Percentiles rank a stretch among this genome's conserved stretches.
phyloP scores from a whole-genome alignment of 2,329 filamentous ascomycete genomes.

The Cladosporium sp. region DNA sequence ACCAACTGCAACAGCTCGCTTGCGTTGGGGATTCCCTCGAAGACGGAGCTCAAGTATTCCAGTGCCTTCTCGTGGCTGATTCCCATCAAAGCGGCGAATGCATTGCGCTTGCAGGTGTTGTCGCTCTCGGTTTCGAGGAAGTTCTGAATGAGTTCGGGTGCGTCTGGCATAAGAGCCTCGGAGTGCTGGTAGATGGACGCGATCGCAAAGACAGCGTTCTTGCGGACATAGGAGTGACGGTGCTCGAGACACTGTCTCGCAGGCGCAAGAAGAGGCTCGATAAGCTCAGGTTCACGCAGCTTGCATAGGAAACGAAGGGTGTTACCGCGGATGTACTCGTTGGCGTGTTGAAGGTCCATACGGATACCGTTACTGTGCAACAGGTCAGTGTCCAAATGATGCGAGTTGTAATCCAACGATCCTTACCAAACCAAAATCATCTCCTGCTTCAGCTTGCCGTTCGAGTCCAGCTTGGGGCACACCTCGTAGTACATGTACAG shows the following conservation, averaged over 20 bases:
- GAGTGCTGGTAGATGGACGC: conserved; percentile 90
- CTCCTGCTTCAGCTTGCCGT: conserved; percentile 96
- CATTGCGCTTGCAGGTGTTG: conserved; percentile 95
- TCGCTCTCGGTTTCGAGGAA: conserved; percentile 93
- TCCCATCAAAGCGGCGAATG: conserved; percentile 84
- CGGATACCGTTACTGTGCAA: conserved; percentile 84
- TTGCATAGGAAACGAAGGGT: conserved; percentile 98
- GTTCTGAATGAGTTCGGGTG: conserved; percentile 82
- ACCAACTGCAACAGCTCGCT: conserved; percentile 92
- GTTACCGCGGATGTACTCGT: conserved; percentile 97
- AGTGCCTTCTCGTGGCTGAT: conserved; percentile 94
- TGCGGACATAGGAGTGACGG: conserved; percentile 94
- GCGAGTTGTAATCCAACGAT: conserved; percentile 22
- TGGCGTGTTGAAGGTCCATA: conserved; percentile 94
- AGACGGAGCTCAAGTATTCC: conserved; percentile 81
- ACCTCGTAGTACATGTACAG: conserved; percentile 99
- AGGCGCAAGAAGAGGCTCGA: conserved; percentile 91
- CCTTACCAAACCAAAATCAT: conserved; percentile 97
- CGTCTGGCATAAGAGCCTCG: conserved; percentile 89
- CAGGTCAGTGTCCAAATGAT: conserved; percentile 16
- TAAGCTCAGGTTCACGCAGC: conserved; percentile 89
- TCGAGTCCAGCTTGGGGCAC: conserved; percentile 89
- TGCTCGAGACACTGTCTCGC: conserved; percentile 91
- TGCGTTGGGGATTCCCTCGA: conserved; percentile 90
- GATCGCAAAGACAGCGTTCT: conserved; percentile 95